These are phyloP conservation scores for Geotrichum klebahnii DNA, from an alignment of 1,139 yeast species.

Conservation along the genomic window DNA sequence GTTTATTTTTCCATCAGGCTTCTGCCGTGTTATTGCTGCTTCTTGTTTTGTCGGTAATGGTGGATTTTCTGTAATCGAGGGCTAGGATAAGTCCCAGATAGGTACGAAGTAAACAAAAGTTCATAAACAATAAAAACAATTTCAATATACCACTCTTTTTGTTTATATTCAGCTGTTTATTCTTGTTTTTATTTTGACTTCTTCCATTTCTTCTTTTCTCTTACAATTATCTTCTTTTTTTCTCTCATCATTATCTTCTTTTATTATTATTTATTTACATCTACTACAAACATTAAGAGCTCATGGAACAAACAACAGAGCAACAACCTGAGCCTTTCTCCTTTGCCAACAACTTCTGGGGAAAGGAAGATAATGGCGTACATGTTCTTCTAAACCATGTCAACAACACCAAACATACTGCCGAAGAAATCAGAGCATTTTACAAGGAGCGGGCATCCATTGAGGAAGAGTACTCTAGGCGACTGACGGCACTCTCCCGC, in stretches of 20 bases:
- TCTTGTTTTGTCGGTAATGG: neutral
- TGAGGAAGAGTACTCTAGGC: slow-evolving; percentile 68
- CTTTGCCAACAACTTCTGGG: slow-evolving; percentile 54
- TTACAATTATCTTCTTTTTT: no score
- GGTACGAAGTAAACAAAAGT: slow-evolving; percentile 2
- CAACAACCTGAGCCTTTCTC: slow-evolving; percentile 34
- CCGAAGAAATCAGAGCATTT: slow-evolving; percentile 44
- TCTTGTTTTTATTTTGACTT: no score
- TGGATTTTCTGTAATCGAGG: slow-evolving; percentile 1
- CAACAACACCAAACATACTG: slow-evolving; percentile 47
- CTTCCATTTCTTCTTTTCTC: slow-evolving; percentile 43
- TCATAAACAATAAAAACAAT: neutral
- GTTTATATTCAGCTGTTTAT: no score
- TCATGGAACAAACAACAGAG: slow-evolving; percentile 30
- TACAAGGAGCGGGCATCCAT: slow-evolving; percentile 50
- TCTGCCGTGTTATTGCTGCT: neutral
- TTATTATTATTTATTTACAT: no score
- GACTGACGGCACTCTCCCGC: slow-evolving; percentile 44
- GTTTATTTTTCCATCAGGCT: neutral
- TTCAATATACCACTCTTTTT: no score
- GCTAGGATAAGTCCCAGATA: slow-evolving; percentile 4
- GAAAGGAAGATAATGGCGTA: slow-evolving; percentile 51
- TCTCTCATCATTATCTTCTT: no score
- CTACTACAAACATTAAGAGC: neutral
- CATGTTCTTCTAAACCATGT: slow-evolving; percentile 47